These are phyloP conservation scores for Rhodosporidiobolus sp. DNA, from an alignment of 768 basidiomycete genomes.

Conservation along the genomic window DNA sequence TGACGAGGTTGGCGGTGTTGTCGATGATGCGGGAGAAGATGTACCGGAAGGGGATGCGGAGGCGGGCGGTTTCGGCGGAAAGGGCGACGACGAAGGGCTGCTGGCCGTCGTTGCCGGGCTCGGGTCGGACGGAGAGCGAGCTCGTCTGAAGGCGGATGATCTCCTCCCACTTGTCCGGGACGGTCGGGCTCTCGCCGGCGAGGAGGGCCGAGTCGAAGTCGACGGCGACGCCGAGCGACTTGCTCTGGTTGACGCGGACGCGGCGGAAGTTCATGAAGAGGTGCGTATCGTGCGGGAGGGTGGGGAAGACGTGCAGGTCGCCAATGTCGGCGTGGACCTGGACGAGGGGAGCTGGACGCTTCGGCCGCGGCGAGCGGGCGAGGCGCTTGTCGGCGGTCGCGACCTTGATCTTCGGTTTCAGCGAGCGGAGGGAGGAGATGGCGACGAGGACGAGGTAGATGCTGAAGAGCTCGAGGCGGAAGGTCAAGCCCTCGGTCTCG, in stretches of 20 bases:
- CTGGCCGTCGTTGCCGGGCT: conserved; percentile 26
- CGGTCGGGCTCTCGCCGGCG: conserved; percentile 60
- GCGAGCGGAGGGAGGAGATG: conserved; percentile 33
- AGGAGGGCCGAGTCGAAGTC: conserved; percentile 49
- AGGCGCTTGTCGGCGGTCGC: background rate
- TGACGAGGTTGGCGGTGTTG: conserved; percentile 65
- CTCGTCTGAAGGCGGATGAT: conserved; percentile 59
- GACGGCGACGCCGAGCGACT: conserved; percentile 48
- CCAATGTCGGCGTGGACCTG: conserved; percentile 9
- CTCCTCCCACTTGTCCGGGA: conserved; percentile 67
- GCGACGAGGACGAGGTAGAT: conserved; percentile 57
- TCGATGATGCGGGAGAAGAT: conserved; percentile 71
- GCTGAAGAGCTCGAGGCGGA: conserved; percentile 56
- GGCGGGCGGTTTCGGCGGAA: conserved; percentile 61
- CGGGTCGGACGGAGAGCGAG: conserved; percentile 44
- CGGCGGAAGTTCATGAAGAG: conserved; percentile 44
- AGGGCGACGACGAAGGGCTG: conserved; percentile 52
- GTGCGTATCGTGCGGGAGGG: conserved; percentile 50
- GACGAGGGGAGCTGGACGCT: conserved; percentile 22
- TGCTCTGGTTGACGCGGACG: conserved; percentile 32
- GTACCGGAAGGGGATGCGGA: conserved; percentile 79
- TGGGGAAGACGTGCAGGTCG: conserved; percentile 42
- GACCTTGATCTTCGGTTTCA: conserved; percentile 8
- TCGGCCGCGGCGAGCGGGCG: background rate
- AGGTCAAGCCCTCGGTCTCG: conserved; percentile 33